Evolutionary conservation across 257 asterid genomes (phyloP).

Genomic region (Leptodermis oblonga): DNA sequence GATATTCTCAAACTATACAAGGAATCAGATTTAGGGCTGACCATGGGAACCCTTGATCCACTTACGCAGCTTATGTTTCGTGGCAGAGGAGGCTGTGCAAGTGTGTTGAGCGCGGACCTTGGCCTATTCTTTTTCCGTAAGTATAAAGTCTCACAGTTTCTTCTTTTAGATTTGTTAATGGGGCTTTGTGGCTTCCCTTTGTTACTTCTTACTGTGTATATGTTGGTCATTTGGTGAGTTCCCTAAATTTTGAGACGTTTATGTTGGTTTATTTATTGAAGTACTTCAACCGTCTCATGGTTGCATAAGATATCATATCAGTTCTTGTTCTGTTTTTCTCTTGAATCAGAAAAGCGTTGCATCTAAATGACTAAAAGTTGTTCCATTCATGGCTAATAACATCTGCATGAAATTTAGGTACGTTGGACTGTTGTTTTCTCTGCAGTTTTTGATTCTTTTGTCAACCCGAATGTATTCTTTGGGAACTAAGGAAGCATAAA

Average conservation of each 20-base stretch:
- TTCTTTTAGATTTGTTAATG: conserved; percentile 8
- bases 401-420: no score
- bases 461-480: no score
- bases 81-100: conserved; percentile 13
- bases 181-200: conserved; percentile 13
- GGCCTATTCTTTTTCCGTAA: conserved; percentile 10
- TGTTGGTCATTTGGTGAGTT: conserved; percentile 3
- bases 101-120: conserved; percentile 1
- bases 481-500: no score
- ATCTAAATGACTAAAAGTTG: no score
- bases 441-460: no score
- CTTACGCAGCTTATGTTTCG: conserved; percentile 3
- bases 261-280: conserved; percentile 6
- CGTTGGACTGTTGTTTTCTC: no score
- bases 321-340: background rate
- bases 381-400: no score
- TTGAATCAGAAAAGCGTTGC: no score
- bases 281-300: background rate
- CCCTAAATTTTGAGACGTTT: conserved; percentile 12
- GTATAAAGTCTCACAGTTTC: background rate
- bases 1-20: background rate
- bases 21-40: conserved; percentile 9
- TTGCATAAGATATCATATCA: background rate
- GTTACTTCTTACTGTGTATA: conserved; percentile 10
- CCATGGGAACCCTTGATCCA: conserved; percentile 6